Base-by-base conservation (phyloP, 495 filamentous ascomycete species). In the Neurospora sp. region DNA sequence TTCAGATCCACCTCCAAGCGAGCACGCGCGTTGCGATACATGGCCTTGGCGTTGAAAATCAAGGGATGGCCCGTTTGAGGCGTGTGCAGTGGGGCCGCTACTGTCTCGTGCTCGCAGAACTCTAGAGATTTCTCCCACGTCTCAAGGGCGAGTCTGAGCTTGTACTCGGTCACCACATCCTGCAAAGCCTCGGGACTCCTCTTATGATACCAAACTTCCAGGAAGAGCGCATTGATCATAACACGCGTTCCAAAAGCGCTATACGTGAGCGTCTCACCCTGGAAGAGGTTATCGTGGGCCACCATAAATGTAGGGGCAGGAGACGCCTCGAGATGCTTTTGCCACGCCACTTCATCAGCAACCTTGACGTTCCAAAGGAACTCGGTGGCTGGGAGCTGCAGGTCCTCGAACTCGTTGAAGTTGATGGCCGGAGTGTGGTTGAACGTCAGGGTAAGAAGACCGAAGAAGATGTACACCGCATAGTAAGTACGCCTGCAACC, bases 381-480 rank as follows among this genome's bases (percentile, higher is more conserved):
- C 82, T 99, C 96, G 3, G 94, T 94, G 3, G 95, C 97, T 0
- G 96, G 96, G 42, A 99, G 86, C 81, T 96, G 90, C 31, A 98
- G 85, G 74, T 92, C 91, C 78, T 98, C 96, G 76, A 99, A 96
- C 82, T 98, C 96, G 81, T 97, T 96, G 85, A 97, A 97, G 80
- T 92, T 94, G 85, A 98, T 97, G 35, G 94, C 83, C 16, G 96
- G 96, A 3, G 95, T 97, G 81, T 98, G 96, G 82, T 99, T 98
- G 87, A 95, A 99, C 2, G 95, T 97, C 76, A 99, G 81, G 9
- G 96, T 99, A 73, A 99, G 84, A 79, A 98, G 88, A 72, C 96
- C 96, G 78, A 98, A 98, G 89, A 98, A 99, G 83, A 99, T 94
- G 82, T 98, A 98, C 71, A 98, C 95, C n/a, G 96, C 96, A 76